phyloP scores from a whole-genome alignment of 495 filamentous ascomycete genomes.

The Lindgomyces ingoldianus region DNA sequence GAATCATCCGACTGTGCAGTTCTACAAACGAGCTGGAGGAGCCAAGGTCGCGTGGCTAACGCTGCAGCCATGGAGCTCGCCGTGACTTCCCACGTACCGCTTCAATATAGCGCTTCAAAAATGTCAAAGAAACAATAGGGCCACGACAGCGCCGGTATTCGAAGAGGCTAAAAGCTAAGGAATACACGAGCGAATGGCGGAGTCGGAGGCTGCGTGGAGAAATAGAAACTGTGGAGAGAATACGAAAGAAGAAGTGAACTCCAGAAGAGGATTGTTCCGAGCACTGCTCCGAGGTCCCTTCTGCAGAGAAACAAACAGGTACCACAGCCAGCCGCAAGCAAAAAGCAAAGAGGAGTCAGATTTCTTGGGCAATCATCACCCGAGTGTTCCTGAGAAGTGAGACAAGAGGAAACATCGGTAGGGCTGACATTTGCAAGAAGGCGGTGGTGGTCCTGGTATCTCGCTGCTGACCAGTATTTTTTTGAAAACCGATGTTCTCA shows the following conservation, averaged over 20 bases:
- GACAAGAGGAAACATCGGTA: constrained; percentile 5
- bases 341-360: background rate
- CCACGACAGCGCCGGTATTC: background rate
- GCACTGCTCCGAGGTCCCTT: no score
- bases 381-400: background rate
- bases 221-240: background rate
- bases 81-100: no score
- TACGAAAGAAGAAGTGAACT: no score
- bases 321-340: background rate
- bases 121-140: background rate
- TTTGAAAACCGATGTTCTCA: background rate
- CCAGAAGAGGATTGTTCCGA: no score
- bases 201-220: background rate
- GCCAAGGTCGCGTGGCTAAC: background rate
- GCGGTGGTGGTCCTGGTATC: background rate
- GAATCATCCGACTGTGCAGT: background rate
- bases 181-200: background rate
- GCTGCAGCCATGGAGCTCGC: background rate
- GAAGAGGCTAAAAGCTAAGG: background rate
- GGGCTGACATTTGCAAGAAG: background rate
- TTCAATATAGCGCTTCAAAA: background rate
- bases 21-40: background rate
- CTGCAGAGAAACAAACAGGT: background rate
- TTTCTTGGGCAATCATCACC: background rate
- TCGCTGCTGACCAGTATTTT: background rate